Base-by-base conservation (phyloP, 768 basidiomycete genomes). In the Krasilnikovozyma curviuscula region DNA sequence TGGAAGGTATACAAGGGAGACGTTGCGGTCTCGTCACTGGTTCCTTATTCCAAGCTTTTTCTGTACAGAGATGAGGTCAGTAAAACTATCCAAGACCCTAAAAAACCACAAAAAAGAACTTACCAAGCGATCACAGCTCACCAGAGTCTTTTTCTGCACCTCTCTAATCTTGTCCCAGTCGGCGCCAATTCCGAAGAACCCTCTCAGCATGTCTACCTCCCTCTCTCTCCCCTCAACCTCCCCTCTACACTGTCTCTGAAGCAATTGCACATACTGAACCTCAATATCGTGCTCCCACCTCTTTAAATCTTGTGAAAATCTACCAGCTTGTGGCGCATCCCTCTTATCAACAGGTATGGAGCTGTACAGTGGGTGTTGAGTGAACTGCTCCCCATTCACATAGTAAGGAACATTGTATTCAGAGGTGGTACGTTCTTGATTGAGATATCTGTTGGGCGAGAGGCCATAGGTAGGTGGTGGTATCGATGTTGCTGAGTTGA, bases 141-240 rank as follows among this genome's bases (percentile, higher is more conserved):
- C n/a, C n/a, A n/a, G n/a, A n/a, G n/a, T n/a, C n/a, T n/a, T n/a
- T n/a, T n/a, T n/a, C n/a, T n/a, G n/a, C n/a, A n/a, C n/a, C n/a
- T n/a, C n/a, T 61, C 71, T 69, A 50, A 97, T 80, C 65, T 83
- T 83, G 28, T 85, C 79, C 81, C 83, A 85, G 61, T 97, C 82
- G 10, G 85, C 82, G 27, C 86, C 83, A 46, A 93, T 68, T 5
- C 89, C 91, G 62, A 95, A 88, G 53, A 93, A 64, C 5, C 91
- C 91, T 32, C 82, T 65, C 57, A 85, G 79, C 8, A 73, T 70
- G 44, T 88, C 79, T 59, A 79, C 78, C 52, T 70, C 66, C 52
- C 77, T 76, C 58, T 81, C 72, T 61, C 77, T 79, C 49, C 68
- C 61, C 55, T 84, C 78, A 41, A 75, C 50, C 35, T 76, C 79